These are phyloP conservation scores for Boletus nobilissimus DNA, from an alignment of 1,284 basidiomycete species.

Conservation along the genomic window DNA sequence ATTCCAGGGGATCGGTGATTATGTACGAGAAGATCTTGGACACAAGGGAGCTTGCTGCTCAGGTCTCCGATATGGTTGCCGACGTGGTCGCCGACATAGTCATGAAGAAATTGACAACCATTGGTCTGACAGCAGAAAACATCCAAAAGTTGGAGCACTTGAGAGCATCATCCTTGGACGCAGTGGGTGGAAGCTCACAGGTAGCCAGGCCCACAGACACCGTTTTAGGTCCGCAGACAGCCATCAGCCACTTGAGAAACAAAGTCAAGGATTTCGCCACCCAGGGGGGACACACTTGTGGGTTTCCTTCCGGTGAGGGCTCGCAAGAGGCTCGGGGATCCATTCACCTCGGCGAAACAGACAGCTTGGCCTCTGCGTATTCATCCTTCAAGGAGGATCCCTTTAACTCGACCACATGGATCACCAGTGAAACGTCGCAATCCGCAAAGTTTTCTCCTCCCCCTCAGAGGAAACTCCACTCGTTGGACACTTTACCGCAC, in stretches of 20 bases:
- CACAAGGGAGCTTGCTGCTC: not conserved
- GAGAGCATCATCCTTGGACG: not conserved
- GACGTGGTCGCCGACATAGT: too few species aligned
- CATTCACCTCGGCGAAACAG: not conserved
- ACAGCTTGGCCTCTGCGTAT: not conserved
- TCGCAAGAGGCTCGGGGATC: not conserved
- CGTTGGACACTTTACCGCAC: not conserved
- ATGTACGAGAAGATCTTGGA: not conserved
- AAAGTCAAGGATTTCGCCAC: not conserved
- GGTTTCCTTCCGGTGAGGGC: not conserved
- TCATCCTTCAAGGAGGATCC: not conserved
- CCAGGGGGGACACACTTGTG: not conserved
- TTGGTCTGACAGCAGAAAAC: slow-evolving; percentile 9
- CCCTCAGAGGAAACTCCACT: not conserved
- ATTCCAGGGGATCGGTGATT: not conserved
- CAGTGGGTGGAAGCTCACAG: not conserved
- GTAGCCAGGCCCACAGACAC: not conserved
- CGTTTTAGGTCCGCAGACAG: not conserved
- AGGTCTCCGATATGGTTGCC: slow-evolving; percentile 5
- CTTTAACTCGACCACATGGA: not conserved
- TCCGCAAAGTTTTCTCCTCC: not conserved
- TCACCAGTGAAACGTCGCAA: not conserved
- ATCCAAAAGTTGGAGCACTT: not conserved
- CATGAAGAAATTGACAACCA: not conserved
- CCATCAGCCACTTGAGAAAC: not conserved